Evolutionary conservation across 2,329 filamentous ascomycete species (phyloP).

Genomic region (Ustulina deusta): DNA sequence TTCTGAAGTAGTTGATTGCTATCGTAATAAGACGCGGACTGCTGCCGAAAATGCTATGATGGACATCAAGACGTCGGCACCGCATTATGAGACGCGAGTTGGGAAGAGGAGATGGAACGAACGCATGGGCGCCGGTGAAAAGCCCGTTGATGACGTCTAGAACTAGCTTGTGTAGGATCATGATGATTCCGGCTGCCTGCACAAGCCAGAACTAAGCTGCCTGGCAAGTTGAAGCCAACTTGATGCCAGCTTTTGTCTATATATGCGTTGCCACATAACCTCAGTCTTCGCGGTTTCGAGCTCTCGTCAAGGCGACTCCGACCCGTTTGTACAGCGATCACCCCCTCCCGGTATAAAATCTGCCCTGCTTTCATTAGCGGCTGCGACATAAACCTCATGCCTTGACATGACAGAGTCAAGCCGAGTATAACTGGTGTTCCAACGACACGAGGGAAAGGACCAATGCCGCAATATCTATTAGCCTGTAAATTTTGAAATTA

Average conservation of each 20-base stretch:
- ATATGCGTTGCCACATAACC: neutral
- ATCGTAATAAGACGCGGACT: conserved; percentile 70
- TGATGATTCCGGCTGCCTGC: neutral
- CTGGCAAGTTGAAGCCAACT: neutral
- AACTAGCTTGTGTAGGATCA: neutral
- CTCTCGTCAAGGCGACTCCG: neutral
- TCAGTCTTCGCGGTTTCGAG: neutral
- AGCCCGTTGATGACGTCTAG: conserved; percentile 50
- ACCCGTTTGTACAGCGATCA: neutral
- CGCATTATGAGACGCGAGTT: conserved; percentile 88
- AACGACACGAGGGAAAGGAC: neutral
- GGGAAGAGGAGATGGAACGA: conserved; percentile 84
- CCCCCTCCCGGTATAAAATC: neutral
- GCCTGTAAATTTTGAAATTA: neutral
- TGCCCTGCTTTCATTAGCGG: no score
- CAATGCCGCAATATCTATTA: neutral
- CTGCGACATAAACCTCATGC: neutral
- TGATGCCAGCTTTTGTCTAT: neutral
- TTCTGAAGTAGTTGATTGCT: conserved; percentile 82
- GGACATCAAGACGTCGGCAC: conserved; percentile 77
- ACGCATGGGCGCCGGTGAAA: conserved; percentile 59
- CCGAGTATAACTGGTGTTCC: neutral
- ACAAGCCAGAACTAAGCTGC: neutral
- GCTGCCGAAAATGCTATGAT: conserved; percentile 80
- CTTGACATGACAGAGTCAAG: neutral